phyloP scores from a whole-genome alignment of 345 rosid genomes.

The Salix koriyanagi region DNA sequence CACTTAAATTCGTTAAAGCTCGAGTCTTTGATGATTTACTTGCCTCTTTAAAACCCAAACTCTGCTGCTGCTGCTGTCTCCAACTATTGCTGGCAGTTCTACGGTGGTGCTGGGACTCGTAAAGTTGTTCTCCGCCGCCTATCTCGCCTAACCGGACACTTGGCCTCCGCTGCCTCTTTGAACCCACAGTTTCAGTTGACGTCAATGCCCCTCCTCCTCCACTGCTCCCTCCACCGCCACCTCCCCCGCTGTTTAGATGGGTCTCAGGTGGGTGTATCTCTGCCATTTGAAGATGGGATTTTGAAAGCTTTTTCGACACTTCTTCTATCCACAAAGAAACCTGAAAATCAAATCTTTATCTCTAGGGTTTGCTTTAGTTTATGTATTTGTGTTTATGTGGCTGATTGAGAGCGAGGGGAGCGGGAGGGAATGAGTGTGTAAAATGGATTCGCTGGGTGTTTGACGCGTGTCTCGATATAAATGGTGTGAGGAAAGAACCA shows the following conservation, averaged over 20 bases:
- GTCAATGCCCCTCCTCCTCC: slow-evolving; percentile 23
- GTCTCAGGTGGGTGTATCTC: slow-evolving; percentile 47
- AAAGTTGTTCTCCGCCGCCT: slow-evolving; percentile 63
- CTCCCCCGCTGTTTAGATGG: slow-evolving; percentile 43
- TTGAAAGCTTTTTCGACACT: neutral
- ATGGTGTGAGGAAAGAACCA: neutral
- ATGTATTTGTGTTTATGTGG: neutral
- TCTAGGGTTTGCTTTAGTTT: neutral
- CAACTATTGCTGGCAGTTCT: slow-evolving; percentile 22
- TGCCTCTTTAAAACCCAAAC: slow-evolving; percentile 16
- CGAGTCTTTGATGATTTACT: slow-evolving; percentile 54
- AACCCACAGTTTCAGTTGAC: slow-evolving; percentile 51
- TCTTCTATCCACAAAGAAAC: neutral
- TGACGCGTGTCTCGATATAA: slow-evolving; percentile 13
- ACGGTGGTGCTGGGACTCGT: slow-evolving; percentile 46
- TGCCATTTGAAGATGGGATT: slow-evolving; percentile 38
- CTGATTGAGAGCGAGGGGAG: neutral
- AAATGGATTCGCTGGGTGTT: slow-evolving; percentile 3
- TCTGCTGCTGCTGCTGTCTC: slow-evolving; percentile 16
- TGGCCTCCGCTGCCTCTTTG: slow-evolving; percentile 80
- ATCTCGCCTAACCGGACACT: slow-evolving; percentile 90
- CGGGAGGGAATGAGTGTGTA: neutral
- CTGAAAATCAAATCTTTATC: neutral
- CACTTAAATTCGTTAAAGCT: slow-evolving; percentile 48
- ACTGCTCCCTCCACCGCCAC: slow-evolving; percentile 26